Conservation (phyloP, 2,329 filamentous ascomycete species). For the Helotiales sp. region DNA sequence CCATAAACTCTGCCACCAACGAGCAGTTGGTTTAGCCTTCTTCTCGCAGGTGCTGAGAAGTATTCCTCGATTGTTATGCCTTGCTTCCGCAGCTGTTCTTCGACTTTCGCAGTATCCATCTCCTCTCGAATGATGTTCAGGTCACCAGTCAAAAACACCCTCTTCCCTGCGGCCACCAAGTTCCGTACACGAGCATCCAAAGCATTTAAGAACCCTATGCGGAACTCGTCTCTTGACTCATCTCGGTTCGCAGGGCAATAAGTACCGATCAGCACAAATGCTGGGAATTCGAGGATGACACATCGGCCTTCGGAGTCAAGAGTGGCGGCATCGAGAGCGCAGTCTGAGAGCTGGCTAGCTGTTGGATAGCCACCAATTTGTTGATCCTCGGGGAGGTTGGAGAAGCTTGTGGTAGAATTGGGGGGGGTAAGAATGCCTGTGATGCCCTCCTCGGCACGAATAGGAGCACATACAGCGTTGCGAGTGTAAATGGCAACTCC, state of each 20-base stretch:
- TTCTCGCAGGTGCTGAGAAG: slow-evolving; percentile 71
- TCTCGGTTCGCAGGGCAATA: slow-evolving; percentile 92
- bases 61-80: slow-evolving; percentile 73
- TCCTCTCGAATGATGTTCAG: slow-evolving; percentile 73
- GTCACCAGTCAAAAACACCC: slow-evolving; percentile 85
- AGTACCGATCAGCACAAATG: slow-evolving; percentile 90
- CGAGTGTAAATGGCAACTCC: slow-evolving; percentile 95
- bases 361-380: slow-evolving; percentile 90
- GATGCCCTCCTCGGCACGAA: slow-evolving; percentile 92
- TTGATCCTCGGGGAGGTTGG: slow-evolving; percentile 72
- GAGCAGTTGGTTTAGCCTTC: slow-evolving; percentile 85
- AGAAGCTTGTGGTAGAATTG: slow-evolving; percentile 71
- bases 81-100: slow-evolving; percentile 74
- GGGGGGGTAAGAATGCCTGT: slow-evolving; percentile 79
- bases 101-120: slow-evolving; percentile 76
- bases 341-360: slow-evolving; percentile 65
- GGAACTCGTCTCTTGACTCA: slow-evolving; percentile 81
- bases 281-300: slow-evolving; percentile 89
- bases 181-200: slow-evolving; percentile 87
- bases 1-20: slow-evolving; percentile 72
- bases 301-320: slow-evolving; percentile 93
- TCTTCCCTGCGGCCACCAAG: slow-evolving; percentile 77
- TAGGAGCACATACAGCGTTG: slow-evolving; percentile 82
- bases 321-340: slow-evolving; percentile 68
- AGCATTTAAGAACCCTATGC: slow-evolving; percentile 77